Percentiles rank a stretch among this genome's conserved stretches.
Conservation (phyloP, 495 filamentous ascomycete species). For the Aspergillus ellipticus region DNA sequence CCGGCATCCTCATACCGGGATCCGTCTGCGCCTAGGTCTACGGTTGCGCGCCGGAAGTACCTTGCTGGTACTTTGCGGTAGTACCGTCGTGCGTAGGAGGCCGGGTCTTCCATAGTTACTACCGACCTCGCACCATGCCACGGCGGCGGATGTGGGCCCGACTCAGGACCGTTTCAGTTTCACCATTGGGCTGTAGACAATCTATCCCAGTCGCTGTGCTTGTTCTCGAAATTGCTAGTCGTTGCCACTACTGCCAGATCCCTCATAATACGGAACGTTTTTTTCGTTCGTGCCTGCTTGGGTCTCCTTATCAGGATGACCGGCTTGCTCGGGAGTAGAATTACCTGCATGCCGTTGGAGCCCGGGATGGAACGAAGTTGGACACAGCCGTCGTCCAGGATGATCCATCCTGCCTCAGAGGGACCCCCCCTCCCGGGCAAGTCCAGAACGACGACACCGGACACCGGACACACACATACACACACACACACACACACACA, state of each 20-base stretch:
- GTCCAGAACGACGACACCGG: background rate
- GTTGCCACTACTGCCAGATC: background rate
- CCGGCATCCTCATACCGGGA: background rate
- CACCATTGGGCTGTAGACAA: background rate
- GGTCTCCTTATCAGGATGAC: background rate
- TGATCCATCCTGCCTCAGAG: no score
- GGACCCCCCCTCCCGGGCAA: no score
- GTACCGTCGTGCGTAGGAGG: background rate
- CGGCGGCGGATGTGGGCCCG: conserved; percentile 10
- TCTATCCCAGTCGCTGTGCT: background rate
- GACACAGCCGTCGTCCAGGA: no score
- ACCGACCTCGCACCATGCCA: conserved; percentile 10
- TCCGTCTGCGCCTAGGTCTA: background rate
- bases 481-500: no score
- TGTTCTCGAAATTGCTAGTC: conserved; percentile 5
- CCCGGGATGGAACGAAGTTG: no score
- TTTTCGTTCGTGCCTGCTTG: conserved; percentile 4
- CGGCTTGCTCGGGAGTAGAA: background rate
- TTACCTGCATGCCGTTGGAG: background rate
- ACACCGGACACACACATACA: background rate
- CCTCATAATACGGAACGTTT: background rate
- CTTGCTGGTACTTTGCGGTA: background rate
- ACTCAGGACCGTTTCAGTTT: conserved; percentile 15
- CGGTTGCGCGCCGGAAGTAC: background rate
- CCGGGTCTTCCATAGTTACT: conserved; percentile 6